Percentiles rank a stretch among this genome's conserved stretches.
Evolutionary conservation across 2,329 filamentous ascomycete species (phyloP).

Genomic region (Epichloe hybrida): DNA sequence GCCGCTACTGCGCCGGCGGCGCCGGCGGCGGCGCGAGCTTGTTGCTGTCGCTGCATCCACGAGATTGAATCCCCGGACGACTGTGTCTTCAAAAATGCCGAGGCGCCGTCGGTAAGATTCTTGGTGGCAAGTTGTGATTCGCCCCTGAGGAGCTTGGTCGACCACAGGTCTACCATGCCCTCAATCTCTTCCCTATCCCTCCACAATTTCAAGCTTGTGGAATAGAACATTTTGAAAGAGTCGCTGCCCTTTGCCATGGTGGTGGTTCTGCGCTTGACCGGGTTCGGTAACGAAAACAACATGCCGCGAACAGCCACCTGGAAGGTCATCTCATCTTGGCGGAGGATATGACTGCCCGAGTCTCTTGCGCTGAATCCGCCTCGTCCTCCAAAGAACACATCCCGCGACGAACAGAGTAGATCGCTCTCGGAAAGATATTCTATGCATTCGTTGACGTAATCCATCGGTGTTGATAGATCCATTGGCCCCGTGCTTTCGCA

Average conservation of each 20-base stretch:
- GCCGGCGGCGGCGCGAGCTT: constrained; percentile 8
- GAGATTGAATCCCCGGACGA: constrained; percentile 14
- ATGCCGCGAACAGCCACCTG: constrained; percentile 80
- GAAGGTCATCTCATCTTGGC: constrained; percentile 90
- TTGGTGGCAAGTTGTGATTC: constrained; percentile 26
- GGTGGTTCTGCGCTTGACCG: constrained; percentile 58
- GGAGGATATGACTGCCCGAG: constrained; percentile 56
- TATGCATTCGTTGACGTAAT: constrained; percentile 73
- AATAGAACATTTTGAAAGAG: constrained; percentile 84
- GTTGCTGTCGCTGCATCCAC: constrained; percentile 23
- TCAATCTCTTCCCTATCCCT: constrained; percentile 70
- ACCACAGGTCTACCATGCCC: constrained; percentile 57
- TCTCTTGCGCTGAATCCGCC: constrained; percentile 40
- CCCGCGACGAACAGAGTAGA: constrained; percentile 62
- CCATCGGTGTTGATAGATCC: constrained; percentile 49
- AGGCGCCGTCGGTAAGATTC: constrained; percentile 31
- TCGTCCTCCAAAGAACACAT: constrained; percentile 50
- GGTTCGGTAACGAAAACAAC: constrained; percentile 70
- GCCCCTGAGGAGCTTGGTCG: constrained; percentile 44
- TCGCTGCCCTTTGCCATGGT: constrained; percentile 36
- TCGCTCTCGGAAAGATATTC: constrained; percentile 81
- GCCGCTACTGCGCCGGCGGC: not conserved
- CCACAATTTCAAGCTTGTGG: constrained; percentile 73
- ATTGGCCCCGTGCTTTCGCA: constrained; percentile 46
- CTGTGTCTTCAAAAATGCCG: constrained; percentile 34